phyloP scores from a whole-genome alignment of 129 eudicot genomes.

The Apium graveolens region DNA sequence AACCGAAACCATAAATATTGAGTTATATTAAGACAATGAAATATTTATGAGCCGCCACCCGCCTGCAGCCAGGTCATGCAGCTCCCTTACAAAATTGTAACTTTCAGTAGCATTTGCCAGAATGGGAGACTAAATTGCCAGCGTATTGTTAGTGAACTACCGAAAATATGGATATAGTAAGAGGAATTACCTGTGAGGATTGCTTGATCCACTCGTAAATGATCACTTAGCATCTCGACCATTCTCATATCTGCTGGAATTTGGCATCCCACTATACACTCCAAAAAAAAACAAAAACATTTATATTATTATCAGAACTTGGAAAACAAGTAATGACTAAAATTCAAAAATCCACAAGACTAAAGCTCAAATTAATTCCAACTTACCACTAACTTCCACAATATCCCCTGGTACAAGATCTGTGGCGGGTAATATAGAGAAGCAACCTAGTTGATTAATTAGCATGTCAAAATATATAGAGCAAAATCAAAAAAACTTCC shows the following conservation, averaged over 20 bases:
- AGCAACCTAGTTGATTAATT: constrained; percentile 55
- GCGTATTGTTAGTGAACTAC: not conserved
- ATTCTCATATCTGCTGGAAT: constrained; percentile 97
- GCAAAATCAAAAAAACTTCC: not conserved
- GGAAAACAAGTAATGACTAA: not conserved
- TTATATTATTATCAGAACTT: constrained; percentile 2
- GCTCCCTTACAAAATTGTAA: not conserved
- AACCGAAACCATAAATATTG: not conserved
- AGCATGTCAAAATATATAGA: not conserved
- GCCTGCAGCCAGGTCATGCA: not conserved
- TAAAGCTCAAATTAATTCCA: not conserved
- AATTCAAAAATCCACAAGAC: constrained; percentile 1
- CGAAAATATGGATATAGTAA: not conserved
- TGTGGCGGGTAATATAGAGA: constrained; percentile 88
- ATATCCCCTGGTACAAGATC: constrained; percentile 97
- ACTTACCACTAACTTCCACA: constrained; percentile 92
- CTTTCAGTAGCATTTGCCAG: not conserved
- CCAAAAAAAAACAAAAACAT: constrained; percentile 10
- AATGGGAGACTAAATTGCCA: not conserved
- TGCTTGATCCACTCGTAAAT: constrained; percentile 95
- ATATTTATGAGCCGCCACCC: not conserved
- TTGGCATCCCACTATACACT: constrained; percentile 76
- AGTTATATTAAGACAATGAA: not conserved
- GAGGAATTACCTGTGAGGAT: constrained; percentile 74
- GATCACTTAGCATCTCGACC: constrained; percentile 84